Percentiles rank a stretch among this genome's conserved stretches.
Conservation (phyloP, 2,329 filamentous ascomycete species). For the Coccinonectria pachysandricola region DNA sequence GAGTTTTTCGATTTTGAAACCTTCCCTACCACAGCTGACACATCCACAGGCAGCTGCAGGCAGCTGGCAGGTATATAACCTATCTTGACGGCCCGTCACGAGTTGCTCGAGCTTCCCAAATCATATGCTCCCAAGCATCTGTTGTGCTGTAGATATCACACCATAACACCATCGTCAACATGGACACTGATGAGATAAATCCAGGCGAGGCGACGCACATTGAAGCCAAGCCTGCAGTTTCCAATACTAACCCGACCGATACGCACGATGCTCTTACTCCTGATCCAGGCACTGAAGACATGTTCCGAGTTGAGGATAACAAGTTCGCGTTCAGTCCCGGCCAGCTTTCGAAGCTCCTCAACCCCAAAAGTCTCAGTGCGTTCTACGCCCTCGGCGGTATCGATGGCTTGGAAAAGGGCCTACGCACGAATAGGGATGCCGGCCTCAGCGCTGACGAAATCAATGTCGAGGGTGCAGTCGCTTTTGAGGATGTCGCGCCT, state of each 20-base stretch:
- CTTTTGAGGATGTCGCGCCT: slow-evolving; percentile 52
- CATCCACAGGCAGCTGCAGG: no score
- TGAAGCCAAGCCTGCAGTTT: slow-evolving; percentile 3
- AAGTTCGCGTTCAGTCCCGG: slow-evolving; percentile 78
- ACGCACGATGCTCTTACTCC: slow-evolving; percentile 23
- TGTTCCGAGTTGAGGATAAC: slow-evolving; percentile 64
- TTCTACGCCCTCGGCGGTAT: slow-evolving; percentile 69
- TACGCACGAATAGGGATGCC: slow-evolving; percentile 52
- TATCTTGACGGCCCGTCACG: no score
- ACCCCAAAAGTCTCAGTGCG: slow-evolving; percentile 66
- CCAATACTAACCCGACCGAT: slow-evolving; percentile 12
- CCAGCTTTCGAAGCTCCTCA: slow-evolving; percentile 68
- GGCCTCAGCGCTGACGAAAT: slow-evolving; percentile 65
- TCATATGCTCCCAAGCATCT: neutral
- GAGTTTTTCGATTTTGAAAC: no score
- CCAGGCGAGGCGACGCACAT: slow-evolving; percentile 6
- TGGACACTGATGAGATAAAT: slow-evolving; percentile 8
- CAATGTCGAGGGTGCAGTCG: slow-evolving; percentile 49
- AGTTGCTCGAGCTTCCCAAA: no score
- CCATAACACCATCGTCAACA: slow-evolving; percentile 9
- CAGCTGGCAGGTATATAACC: no score
- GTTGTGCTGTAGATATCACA: slow-evolving; percentile 2
- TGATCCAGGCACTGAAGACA: slow-evolving; percentile 62
- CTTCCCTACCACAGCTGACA: no score
- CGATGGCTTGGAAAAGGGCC: slow-evolving; percentile 60